Conservation (phyloP, 345 rosid species). For the Trapa bicornis region DNA sequence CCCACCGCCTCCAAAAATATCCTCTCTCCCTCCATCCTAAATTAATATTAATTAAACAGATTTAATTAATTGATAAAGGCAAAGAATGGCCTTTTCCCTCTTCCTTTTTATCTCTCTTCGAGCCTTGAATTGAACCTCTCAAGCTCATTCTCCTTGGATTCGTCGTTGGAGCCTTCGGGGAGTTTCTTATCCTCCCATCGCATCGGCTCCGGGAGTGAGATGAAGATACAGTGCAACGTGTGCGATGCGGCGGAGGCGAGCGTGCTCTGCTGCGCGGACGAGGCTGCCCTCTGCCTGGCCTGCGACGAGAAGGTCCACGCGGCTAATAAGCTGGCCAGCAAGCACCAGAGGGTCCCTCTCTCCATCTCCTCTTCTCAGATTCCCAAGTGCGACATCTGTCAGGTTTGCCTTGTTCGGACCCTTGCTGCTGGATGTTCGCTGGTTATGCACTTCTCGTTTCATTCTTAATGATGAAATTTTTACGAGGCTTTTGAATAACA, state of each 20-base stretch:
- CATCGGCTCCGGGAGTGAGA: slow-evolving; percentile 5
- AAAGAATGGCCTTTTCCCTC: too few species aligned
- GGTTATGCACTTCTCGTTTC: neutral
- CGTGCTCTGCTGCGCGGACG: slow-evolving; percentile 95
- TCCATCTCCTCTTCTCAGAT: slow-evolving; percentile 48
- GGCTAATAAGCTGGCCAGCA: slow-evolving; percentile 89
- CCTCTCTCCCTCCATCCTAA: too few species aligned
- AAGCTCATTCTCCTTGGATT: too few species aligned
- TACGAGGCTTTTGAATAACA: too few species aligned
- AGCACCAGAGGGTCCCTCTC: slow-evolving; percentile 89
- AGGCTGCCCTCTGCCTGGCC: slow-evolving; percentile 88
- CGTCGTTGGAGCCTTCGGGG: too few species aligned
- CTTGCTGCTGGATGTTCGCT: too few species aligned
- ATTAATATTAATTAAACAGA: too few species aligned
- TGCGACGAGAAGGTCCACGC: slow-evolving; percentile 92
- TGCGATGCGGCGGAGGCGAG: slow-evolving; percentile 88
- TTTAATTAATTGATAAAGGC: too few species aligned
- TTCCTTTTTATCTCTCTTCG: too few species aligned
- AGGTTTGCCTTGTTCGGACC: slow-evolving; percentile 25
- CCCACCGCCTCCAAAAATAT: too few species aligned
- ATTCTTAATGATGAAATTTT: neutral
- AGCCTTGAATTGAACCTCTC: too few species aligned
- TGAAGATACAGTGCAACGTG: slow-evolving; percentile 98
- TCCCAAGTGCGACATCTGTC: slow-evolving; percentile 93
- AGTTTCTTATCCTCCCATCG: too few species aligned